phyloP scores from a whole-genome alignment of 805 yeast species.

The Candida koratica region DNA sequence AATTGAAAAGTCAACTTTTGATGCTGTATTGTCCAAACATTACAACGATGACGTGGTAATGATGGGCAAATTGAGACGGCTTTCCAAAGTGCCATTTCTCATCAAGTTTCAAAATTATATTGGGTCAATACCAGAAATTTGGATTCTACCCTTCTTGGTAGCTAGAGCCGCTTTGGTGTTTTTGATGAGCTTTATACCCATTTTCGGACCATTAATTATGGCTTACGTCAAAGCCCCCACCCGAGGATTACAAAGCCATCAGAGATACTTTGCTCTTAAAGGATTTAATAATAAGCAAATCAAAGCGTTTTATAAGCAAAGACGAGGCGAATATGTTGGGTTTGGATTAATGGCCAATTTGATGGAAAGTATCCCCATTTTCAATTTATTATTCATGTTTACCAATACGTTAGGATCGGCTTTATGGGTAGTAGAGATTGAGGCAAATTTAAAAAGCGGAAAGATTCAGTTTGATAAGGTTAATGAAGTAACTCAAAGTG shows the following conservation, averaged over 20 bases:
- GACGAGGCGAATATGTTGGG: slow-evolving; percentile 41
- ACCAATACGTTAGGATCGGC: slow-evolving; percentile 64
- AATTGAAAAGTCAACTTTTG: slow-evolving; percentile 46
- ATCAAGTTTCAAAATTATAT: slow-evolving; percentile 27
- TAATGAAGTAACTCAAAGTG: neutral
- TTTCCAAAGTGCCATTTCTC: slow-evolving; percentile 27
- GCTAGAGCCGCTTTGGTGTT: slow-evolving; percentile 32
- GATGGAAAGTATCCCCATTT: slow-evolving; percentile 52
- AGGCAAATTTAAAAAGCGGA: slow-evolving; percentile 13
- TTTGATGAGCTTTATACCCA: slow-evolving; percentile 47
- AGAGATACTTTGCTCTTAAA: slow-evolving; percentile 55
- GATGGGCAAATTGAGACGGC: slow-evolving; percentile 32
- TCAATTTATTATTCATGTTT: slow-evolving; percentile 51
- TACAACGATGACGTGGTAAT: slow-evolving; percentile 44
- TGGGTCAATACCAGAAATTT: slow-evolving; percentile 30
- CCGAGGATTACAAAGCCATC: slow-evolving; percentile 49
- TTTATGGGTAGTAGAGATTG: slow-evolving; percentile 51
- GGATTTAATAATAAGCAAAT: slow-evolving; percentile 44
- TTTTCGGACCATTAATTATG: slow-evolving; percentile 55
- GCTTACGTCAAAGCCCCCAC: slow-evolving; percentile 51
- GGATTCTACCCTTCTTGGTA: slow-evolving; percentile 41
- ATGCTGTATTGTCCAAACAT: slow-evolving; percentile 44
- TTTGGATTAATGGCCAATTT: slow-evolving; percentile 52
- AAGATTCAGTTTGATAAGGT: neutral
- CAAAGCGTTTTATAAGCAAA: slow-evolving; percentile 30